Evolutionary conservation across 208 protist species (phyloP).

Genomic region (Strigomonas galati): DNA sequence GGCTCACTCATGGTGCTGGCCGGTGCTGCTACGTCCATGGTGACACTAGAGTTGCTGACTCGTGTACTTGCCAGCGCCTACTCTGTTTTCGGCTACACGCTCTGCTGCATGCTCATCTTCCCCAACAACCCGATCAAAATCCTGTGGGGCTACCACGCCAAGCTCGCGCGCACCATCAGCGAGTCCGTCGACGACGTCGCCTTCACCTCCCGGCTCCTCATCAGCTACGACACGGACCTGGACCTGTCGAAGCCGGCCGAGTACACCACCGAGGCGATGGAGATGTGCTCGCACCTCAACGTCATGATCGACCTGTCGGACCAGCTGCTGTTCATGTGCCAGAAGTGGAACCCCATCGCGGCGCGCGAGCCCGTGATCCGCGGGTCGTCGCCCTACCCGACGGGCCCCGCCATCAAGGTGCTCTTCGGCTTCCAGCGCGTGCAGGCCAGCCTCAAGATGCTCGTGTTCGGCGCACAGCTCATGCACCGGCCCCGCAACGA

Average conservation of each 20-base stretch:
- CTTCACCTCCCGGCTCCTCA: constrained; percentile 17
- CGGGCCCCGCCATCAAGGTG: constrained; percentile 12
- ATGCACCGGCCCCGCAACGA: constrained; percentile 25
- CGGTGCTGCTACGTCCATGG: constrained; percentile 27
- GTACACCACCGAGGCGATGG: constrained; percentile 22
- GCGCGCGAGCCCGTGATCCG: constrained; percentile 22
- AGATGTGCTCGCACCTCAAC: constrained; percentile 38
- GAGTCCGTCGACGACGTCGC: constrained; percentile 35
- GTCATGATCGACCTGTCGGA: constrained; percentile 18
- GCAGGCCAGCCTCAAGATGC: constrained; percentile 18
- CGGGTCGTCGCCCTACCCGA: constrained; percentile 21
- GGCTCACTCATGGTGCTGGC: constrained; percentile 27
- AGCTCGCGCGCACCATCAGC: constrained; percentile 30
- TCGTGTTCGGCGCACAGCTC: constrained; percentile 38
- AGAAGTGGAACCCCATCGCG: constrained; percentile 35
- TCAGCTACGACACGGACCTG: constrained; percentile 7
- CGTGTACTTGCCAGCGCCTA: constrained; percentile 41
- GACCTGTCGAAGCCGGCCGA: constrained; percentile 3
- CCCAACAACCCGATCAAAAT: constrained; percentile 58
- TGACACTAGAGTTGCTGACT: constrained; percentile 26
- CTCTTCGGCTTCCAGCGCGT: constrained; percentile 23
- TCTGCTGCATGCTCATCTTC: constrained; percentile 57
- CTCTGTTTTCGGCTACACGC: constrained; percentile 41
- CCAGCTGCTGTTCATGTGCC: constrained; percentile 21
- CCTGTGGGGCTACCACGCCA: constrained; percentile 34